These are phyloP conservation scores for Trametes gibbosa DNA, from an alignment of 768 basidiomycete genomes.

Conservation along the genomic window DNA sequence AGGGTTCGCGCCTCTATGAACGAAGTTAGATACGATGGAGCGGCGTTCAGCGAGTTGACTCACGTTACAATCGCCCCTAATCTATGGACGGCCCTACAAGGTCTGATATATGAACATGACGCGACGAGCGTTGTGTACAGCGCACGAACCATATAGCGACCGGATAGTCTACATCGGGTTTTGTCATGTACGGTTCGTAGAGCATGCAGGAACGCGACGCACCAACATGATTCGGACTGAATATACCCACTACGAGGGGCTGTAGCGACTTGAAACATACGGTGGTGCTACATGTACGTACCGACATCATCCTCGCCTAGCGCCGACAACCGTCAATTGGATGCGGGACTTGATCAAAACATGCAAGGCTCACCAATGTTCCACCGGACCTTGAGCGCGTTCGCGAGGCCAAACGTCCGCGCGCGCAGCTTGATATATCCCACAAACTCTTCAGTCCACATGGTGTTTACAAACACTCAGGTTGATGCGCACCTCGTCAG, in stretches of 20 bases:
- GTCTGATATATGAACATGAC: neutral
- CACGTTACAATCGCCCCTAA: constrained; percentile 53
- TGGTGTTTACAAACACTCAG: neutral
- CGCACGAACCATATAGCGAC: constrained; percentile 24
- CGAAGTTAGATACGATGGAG: too few relatives aligned
- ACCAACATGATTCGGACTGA: constrained; percentile 49
- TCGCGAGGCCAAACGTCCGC: constrained; percentile 49
- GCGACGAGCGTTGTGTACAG: too few relatives aligned
- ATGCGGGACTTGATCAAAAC: too few relatives aligned
- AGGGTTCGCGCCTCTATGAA: constrained; percentile 27
- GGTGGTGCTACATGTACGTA: constrained; percentile 27
- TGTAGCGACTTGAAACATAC: neutral
- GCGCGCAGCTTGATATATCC: constrained; percentile 38
- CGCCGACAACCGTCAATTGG: too few relatives aligned
- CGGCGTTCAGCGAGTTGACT: neutral
- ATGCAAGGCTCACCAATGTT: constrained; percentile 37
- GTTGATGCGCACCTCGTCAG: constrained; percentile 38
- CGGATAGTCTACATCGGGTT: constrained; percentile 21
- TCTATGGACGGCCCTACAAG: constrained; percentile 45
- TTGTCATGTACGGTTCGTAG: neutral
- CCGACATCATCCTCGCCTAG: constrained; percentile 51
- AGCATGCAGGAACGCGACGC: neutral
- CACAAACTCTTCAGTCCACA: neutral
- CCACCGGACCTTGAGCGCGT: constrained; percentile 42
- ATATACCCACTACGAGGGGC: constrained; percentile 50